Base-by-base conservation (phyloP, 2,329 filamentous ascomycete species). In the Blastomyces gilchristii region DNA sequence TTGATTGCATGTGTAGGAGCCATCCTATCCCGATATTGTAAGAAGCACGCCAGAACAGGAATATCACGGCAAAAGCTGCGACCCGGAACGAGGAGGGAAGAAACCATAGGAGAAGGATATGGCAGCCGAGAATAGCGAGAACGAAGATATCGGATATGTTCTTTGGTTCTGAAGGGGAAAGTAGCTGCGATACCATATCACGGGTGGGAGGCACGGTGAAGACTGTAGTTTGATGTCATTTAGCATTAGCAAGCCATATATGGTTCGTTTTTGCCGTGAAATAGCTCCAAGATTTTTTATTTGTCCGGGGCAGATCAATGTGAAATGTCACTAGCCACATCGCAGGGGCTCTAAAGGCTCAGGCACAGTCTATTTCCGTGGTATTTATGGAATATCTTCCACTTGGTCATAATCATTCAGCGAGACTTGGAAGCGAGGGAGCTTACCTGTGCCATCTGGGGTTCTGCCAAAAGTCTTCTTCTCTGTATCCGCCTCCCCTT, bases 171-270 rank as follows among this genome's bases (percentile, higher is more conserved):
- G 89, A 89, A 60, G 94, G 94, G 70, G 95, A 94, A 69, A 99
- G 85, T 62, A 99, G 84, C 78, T 97, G 94, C 60, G 93, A 96
- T 69, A 99, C 93, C 94, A 99, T 97, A 78, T 99, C 94, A 81
- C 97, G 91, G 63, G 94, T 99, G 66, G 91, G 87, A 58, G 94
- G 94, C 62, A 99, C 94, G 64, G 91, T 88, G 74, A 99, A 99
- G 71, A 96, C 94, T 97, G 54, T n/a, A 18, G 56, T 60, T 37
- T 37, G 50, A 28, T 59, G 39, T 62, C 34, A 49, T 41, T 12
- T 3, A 7, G 41, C 53, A 31, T 59, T 59, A 59, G 57, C 43
- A 59, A 49, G 47, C 57, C 25, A 11, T 54, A 47, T 16, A 5
- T 18, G 16, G 22, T 31, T 34, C 43, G 34, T 34, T 47, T 34